Evolutionary conservation across 495 filamentous ascomycete species (phyloP).

Genomic region (Penicillium coprophilum): DNA sequence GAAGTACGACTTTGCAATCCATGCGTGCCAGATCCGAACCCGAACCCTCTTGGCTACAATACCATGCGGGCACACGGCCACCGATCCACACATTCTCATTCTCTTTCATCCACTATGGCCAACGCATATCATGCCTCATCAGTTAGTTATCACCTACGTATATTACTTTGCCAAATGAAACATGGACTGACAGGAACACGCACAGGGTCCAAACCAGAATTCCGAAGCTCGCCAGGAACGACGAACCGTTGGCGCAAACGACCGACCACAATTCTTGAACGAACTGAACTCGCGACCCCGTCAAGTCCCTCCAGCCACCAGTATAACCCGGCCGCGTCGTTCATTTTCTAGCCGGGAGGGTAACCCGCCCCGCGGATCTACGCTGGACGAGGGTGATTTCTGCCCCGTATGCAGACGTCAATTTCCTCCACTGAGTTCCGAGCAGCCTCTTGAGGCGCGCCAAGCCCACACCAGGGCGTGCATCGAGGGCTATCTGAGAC

Average conservation of each 20-base stretch:
- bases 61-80: conserved; percentile 29
- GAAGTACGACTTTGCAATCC: conserved; percentile 92
- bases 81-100: conserved; percentile 26
- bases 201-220: background rate
- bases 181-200: background rate
- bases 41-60: conserved; percentile 52
- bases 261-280: conserved; percentile 15
- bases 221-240: conserved; percentile 20
- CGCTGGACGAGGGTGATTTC: conserved; percentile 76
- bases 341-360: conserved; percentile 3
- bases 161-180: background rate
- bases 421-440: conserved; percentile 63
- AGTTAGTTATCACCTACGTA: conserved; percentile 19
- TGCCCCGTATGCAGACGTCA: conserved; percentile 84
- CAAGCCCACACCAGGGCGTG: conserved; percentile 78
- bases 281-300: background rate
- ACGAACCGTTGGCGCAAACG: conserved; percentile 15
- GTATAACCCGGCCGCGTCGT: conserved; percentile 22
- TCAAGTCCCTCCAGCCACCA: conserved; percentile 11
- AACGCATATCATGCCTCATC: background rate
- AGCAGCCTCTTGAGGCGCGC: conserved; percentile 61
- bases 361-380: conserved; percentile 26
- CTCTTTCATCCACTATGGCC: conserved; percentile 24
- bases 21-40: conserved; percentile 90
- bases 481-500: conserved; percentile 52